These are phyloP conservation scores for Geotrichum phurueaensis DNA, from an alignment of 1,139 yeast species.

Conservation along the genomic window DNA sequence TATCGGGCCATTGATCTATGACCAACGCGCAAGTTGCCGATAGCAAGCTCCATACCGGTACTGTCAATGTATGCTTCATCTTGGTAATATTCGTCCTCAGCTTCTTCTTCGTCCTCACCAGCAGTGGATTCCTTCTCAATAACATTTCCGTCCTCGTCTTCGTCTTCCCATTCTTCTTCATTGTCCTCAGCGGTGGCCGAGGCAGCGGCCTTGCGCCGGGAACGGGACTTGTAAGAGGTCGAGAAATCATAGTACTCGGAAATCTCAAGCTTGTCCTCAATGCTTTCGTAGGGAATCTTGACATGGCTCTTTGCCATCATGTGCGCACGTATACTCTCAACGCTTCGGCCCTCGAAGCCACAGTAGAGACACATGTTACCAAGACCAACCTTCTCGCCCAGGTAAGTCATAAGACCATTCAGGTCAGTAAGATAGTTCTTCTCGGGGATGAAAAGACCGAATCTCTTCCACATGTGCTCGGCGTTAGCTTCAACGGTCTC, in stretches of 20 bases:
- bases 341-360: constrained; percentile 69
- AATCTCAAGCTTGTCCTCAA: constrained; percentile 71
- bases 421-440: constrained; percentile 59
- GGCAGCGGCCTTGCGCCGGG: constrained; percentile 23
- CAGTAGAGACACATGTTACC: constrained; percentile 86
- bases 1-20: constrained; percentile 84
- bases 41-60: constrained; percentile 69
- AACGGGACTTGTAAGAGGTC: constrained; percentile 45
- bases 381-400: constrained; percentile 77
- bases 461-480: constrained; percentile 67
- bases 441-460: constrained; percentile 87
- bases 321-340: constrained; percentile 89
- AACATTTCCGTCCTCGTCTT: constrained; percentile 35
- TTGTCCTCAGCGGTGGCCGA: constrained; percentile 35
- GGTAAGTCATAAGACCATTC: constrained; percentile 63
- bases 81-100: constrained; percentile 41
- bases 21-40: constrained; percentile 87
- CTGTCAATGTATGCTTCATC: constrained; percentile 44
- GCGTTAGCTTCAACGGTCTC: constrained; percentile 56
- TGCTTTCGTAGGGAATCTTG: constrained; percentile 79
- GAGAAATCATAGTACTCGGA: constrained; percentile 84
- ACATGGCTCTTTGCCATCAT: constrained; percentile 82
- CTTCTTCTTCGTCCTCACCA: constrained; percentile 45
- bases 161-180: constrained; percentile 44
- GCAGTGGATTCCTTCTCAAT: constrained; percentile 31